A percentile compares a stretch with the other conserved stretches of the same genome.
phyloP scores from a whole-genome alignment of 1,139 yeast genomes.

The Diutina ranongensis region DNA sequence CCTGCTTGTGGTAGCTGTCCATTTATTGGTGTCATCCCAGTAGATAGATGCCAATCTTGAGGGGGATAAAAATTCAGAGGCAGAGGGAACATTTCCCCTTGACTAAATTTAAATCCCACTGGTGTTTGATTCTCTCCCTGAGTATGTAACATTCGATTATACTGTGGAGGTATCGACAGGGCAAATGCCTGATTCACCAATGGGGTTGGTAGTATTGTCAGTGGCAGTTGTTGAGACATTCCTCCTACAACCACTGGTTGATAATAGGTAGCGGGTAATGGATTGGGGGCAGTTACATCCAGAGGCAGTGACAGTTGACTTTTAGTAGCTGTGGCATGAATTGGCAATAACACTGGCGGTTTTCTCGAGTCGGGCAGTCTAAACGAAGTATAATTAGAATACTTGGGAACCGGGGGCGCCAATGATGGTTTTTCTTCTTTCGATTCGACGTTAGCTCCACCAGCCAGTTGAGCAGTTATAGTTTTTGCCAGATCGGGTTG shows the following conservation, averaged over 20 bases:
- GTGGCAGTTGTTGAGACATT: slow-evolving; percentile 12
- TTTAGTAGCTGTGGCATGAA: slow-evolving; percentile 17
- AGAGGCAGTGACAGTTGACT: slow-evolving; percentile 36
- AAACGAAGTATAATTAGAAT: slow-evolving; percentile 1
- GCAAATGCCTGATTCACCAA: slow-evolving; percentile 25
- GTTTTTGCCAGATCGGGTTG: not conserved
- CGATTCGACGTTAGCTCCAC: not conserved
- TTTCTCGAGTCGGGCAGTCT: slow-evolving; percentile 4
- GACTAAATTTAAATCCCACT: slow-evolving; percentile 35
- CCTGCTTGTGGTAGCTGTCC: not conserved
- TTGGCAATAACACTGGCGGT: slow-evolving; percentile 15
- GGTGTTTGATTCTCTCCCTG: slow-evolving; percentile 36
- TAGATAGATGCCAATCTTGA: slow-evolving; percentile 29
- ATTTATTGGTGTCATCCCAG: slow-evolving; percentile 25
- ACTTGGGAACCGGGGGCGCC: slow-evolving; percentile 6
- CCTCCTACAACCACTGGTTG: slow-evolving; percentile 8
- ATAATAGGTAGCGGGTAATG: slow-evolving; percentile 15
- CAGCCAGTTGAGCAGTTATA: not conserved
- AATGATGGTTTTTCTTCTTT: not conserved
- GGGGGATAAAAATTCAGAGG: slow-evolving; percentile 39
- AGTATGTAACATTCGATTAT: not conserved
- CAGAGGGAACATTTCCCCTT: slow-evolving; percentile 42
- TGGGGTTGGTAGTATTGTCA: slow-evolving; percentile 25
- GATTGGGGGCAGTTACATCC: slow-evolving; percentile 29
- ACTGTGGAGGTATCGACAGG: slow-evolving; percentile 7